Evolutionary conservation across 352 stramenopile species (phyloP).

Genomic region (Peronospora farinosa): DNA sequence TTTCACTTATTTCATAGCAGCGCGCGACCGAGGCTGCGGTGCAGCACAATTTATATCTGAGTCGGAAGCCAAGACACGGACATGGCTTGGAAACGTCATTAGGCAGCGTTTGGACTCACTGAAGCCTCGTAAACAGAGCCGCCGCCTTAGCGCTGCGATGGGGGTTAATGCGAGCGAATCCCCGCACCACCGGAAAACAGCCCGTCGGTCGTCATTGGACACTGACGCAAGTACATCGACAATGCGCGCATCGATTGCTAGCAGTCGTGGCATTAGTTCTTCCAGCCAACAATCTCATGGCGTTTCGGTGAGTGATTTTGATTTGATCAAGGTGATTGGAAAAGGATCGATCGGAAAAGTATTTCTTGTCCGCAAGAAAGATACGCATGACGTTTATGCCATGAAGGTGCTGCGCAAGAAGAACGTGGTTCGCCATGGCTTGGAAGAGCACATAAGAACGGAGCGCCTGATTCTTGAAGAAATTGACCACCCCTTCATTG

Average conservation of each 20-base stretch:
- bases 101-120: slow-evolving; percentile 58
- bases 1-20: slow-evolving; percentile 67
- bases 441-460: slow-evolving; percentile 93
- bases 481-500: slow-evolving; percentile 97
- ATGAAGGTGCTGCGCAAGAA: slow-evolving; percentile 99
- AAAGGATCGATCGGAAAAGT: slow-evolving; percentile 87
- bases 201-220: slow-evolving; percentile 37
- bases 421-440: slow-evolving; percentile 88
- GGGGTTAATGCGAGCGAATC: slow-evolving; percentile 29
- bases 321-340: slow-evolving; percentile 79
- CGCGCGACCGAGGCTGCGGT: slow-evolving; percentile 43
- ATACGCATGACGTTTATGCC: slow-evolving; percentile 89
- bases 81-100: slow-evolving; percentile 60
- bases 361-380: slow-evolving; percentile 79
- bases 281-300: slow-evolving; percentile 25
- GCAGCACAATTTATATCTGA: slow-evolving; percentile 58
- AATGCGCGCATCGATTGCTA: slow-evolving; percentile 52
- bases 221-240: slow-evolving; percentile 34
- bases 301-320: slow-evolving; percentile 80
- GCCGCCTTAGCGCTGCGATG: slow-evolving; percentile 38
- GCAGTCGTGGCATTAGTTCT: slow-evolving; percentile 31
- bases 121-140: slow-evolving; percentile 52
- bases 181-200: slow-evolving; percentile 37
- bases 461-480: slow-evolving; percentile 97
- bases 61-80: slow-evolving; percentile 48